A percentile compares a stretch with the other conserved stretches of the same genome.
Conservation (phyloP, 352 stramenopile species). For the Globisporangium emineosum region DNA sequence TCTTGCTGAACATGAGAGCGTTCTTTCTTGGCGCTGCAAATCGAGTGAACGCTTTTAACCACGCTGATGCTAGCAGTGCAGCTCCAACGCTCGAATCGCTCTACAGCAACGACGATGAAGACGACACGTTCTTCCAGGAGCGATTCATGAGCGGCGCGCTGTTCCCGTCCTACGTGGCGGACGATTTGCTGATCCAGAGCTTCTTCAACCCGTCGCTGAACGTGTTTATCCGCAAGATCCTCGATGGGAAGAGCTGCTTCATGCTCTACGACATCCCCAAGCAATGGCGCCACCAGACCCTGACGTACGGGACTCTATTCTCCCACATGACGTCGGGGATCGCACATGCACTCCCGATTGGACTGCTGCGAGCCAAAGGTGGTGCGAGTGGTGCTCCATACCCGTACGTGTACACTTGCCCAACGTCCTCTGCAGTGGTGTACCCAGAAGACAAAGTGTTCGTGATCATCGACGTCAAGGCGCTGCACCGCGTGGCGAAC, state of each 20-base stretch:
- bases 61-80: not conserved
- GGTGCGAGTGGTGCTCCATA: slow-evolving; percentile 48
- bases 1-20: slow-evolving; percentile 22
- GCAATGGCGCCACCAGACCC: slow-evolving; percentile 35
- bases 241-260: slow-evolving; percentile 84
- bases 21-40: slow-evolving; percentile 71
- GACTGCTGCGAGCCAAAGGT: slow-evolving; percentile 56
- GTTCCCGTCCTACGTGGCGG: slow-evolving; percentile 76
- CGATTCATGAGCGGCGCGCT: slow-evolving; percentile 80
- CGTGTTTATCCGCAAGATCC: slow-evolving; percentile 75
- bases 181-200: slow-evolving; percentile 83
- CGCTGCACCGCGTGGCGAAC: slow-evolving; percentile 68
- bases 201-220: slow-evolving; percentile 89
- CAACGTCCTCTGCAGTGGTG: slow-evolving; percentile 52
- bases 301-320: slow-evolving; percentile 75
- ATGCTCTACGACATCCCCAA: slow-evolving; percentile 77
- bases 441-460: slow-evolving; percentile 79
- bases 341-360: slow-evolving; percentile 73
- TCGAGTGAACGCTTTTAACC: slow-evolving; percentile 39
- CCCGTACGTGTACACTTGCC: slow-evolving; percentile 82
- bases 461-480: slow-evolving; percentile 71
- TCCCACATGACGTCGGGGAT: slow-evolving; percentile 71
- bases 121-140: slow-evolving; percentile 83
- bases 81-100: slow-evolving; percentile 2
- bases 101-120: slow-evolving; percentile 33